These are phyloP conservation scores for Fusarium sp. DNA, from an alignment of 2,329 filamentous ascomycete species.

Conservation along the genomic window DNA sequence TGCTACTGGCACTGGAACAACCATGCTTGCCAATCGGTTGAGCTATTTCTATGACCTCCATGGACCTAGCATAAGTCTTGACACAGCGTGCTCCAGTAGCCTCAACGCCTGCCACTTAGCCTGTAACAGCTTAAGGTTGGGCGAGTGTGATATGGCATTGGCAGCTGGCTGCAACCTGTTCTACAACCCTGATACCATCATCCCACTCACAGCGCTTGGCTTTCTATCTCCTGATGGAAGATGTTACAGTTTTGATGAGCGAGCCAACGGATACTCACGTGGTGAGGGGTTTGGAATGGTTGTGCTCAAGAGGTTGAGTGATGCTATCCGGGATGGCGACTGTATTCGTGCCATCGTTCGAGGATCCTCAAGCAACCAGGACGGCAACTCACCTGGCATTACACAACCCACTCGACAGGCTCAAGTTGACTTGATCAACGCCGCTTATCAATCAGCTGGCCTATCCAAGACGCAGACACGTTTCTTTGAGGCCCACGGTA, in stretches of 20 bases:
- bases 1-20: not conserved
- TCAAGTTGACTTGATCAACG: not conserved
- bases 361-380: not conserved
- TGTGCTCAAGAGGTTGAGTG: not conserved
- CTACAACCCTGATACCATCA: constrained; percentile 2
- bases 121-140: not conserved
- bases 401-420: not conserved
- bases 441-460: not conserved
- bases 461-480: not conserved
- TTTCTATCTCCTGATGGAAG: not conserved
- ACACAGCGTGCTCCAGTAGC: constrained; percentile 1
- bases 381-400: not conserved
- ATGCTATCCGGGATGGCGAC: not conserved
- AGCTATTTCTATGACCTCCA: constrained; percentile 3
- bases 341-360: constrained; percentile 1
- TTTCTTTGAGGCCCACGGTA: constrained; percentile 1
- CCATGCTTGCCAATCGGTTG: constrained; percentile 9
- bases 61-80: constrained; percentile 1
- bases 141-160: constrained; percentile 1
- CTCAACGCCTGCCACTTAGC: constrained; percentile 1
- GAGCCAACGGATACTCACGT: not conserved
- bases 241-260: not conserved
- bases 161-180: constrained; percentile 3
- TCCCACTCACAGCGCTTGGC: not conserved
- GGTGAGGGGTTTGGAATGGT: not conserved